phyloP scores from a whole-genome alignment of 176 grass and related monocot genomes.

The Panicum miliaceum region DNA sequence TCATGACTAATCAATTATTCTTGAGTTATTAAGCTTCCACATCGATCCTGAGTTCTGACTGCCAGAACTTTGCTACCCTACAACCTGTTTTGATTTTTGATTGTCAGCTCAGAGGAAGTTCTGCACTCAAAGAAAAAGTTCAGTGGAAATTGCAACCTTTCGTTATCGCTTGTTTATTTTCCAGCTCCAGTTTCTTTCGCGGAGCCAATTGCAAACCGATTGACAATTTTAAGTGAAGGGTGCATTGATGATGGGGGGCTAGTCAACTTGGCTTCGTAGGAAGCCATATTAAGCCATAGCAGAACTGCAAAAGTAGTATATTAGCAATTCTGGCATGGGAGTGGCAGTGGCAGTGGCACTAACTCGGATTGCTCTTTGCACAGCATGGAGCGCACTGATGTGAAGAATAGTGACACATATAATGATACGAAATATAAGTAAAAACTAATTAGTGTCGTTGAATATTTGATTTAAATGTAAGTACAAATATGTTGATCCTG shows the following conservation, averaged over 20 bases:
- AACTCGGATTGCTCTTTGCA: constrained; percentile 1
- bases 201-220: neutral
- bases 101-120: neutral
- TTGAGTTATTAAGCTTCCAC: neutral
- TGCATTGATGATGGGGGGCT: neutral
- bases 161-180: neutral
- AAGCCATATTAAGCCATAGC: neutral
- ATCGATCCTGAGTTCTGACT: neutral
- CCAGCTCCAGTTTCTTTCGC: neutral
- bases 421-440: neutral
- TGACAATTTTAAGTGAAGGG: neutral
- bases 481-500: constrained; percentile 12
- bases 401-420: neutral
- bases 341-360: neutral
- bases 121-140: no score
- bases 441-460: constrained; percentile 4
- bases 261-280: neutral
- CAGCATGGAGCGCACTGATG: neutral
- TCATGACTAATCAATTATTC: neutral
- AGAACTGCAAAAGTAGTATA: neutral
- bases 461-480: neutral
- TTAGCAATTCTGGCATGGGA: neutral
- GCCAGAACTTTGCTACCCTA: neutral
- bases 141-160: neutral
- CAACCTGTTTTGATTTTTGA: neutral